These are phyloP conservation scores for Aspergillus texensis DNA, from an alignment of 2,329 filamentous ascomycete genomes.

Conservation along the genomic window DNA sequence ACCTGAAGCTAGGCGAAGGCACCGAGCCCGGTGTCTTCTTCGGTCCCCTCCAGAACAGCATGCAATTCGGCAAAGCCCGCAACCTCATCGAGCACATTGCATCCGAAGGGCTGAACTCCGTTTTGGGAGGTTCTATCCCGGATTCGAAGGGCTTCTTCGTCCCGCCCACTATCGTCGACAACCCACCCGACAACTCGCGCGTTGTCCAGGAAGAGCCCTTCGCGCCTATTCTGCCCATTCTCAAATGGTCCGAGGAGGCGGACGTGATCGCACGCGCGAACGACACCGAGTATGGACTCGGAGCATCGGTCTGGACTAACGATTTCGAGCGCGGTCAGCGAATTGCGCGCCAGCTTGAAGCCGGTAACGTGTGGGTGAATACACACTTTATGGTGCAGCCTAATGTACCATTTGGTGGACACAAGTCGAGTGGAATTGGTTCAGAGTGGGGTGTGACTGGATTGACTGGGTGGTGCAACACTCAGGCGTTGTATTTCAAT, in stretches of 20 bases:
- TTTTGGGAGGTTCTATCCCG: constrained; percentile 52
- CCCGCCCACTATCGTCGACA: constrained; percentile 60
- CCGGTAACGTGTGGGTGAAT: constrained; percentile 65
- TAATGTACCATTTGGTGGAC: constrained; percentile 51
- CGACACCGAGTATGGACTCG: constrained; percentile 55
- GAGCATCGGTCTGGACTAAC: constrained; percentile 60
- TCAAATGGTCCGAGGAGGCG: constrained; percentile 63
- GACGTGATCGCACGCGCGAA: constrained; percentile 63
- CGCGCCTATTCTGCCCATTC: constrained; percentile 65
- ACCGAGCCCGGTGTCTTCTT: constrained; percentile 52
- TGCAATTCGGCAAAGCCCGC: constrained; percentile 66
- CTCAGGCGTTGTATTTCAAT: constrained; percentile 37
- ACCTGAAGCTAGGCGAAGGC: constrained; percentile 41
- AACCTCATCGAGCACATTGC: constrained; percentile 59
- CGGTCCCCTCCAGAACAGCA: constrained; percentile 65
- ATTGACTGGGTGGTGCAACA: constrained; percentile 45
- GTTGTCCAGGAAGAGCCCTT: constrained; percentile 65
- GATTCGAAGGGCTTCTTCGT: constrained; percentile 58
- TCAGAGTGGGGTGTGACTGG: constrained; percentile 50
- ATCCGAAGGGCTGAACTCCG: constrained; percentile 56
- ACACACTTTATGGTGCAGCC: constrained; percentile 36
- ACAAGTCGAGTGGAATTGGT: constrained; percentile 57
- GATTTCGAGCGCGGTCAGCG: constrained; percentile 55
- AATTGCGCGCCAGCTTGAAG: constrained; percentile 58
- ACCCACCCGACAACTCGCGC: constrained; percentile 58